A percentile compares a stretch with the other conserved stretches of the same genome.
phyloP scores from a whole-genome alignment of 805 yeast genomes.

The Barnettozyma populi region DNA sequence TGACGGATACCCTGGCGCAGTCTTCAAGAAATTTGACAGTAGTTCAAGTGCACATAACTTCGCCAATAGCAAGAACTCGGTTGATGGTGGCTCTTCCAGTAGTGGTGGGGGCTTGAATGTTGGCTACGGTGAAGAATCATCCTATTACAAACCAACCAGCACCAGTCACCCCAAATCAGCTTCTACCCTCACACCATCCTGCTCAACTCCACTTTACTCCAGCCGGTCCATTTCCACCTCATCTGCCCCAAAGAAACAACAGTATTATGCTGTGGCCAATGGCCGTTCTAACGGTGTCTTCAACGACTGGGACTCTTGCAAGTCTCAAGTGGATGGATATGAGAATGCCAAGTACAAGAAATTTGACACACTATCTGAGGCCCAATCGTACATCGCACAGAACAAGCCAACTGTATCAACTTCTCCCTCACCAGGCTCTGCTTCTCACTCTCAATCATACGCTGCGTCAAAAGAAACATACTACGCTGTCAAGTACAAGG shows the following conservation, averaged over 20 bases:
- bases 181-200: not conserved
- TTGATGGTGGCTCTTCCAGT: not conserved
- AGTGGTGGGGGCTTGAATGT: not conserved
- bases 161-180: not conserved
- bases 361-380: conserved; percentile 41
- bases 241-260: conserved; percentile 8
- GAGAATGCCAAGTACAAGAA: conserved; percentile 31
- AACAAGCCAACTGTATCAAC: not conserved
- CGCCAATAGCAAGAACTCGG: conserved; percentile 9
- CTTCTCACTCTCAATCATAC: not conserved
- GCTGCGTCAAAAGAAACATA: conserved; percentile 6
- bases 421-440: not conserved
- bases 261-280: conserved; percentile 48
- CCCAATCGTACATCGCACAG: conserved; percentile 35
- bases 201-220: not conserved
- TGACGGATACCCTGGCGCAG: conserved; percentile 34
- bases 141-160: not conserved
- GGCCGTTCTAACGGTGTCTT: conserved; percentile 56
- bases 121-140: not conserved
- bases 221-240: not conserved
- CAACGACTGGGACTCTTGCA: conserved; percentile 53
- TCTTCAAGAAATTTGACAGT: conserved; percentile 38
- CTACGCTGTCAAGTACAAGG: conserved; percentile 30
- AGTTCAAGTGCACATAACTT: conserved; percentile 44
- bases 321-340: conserved; percentile 45